Percentiles rank a stretch among this genome's conserved stretches.
phyloP scores from a whole-genome alignment of 495 filamentous ascomycete species.

The Talaromyces adpressus region DNA sequence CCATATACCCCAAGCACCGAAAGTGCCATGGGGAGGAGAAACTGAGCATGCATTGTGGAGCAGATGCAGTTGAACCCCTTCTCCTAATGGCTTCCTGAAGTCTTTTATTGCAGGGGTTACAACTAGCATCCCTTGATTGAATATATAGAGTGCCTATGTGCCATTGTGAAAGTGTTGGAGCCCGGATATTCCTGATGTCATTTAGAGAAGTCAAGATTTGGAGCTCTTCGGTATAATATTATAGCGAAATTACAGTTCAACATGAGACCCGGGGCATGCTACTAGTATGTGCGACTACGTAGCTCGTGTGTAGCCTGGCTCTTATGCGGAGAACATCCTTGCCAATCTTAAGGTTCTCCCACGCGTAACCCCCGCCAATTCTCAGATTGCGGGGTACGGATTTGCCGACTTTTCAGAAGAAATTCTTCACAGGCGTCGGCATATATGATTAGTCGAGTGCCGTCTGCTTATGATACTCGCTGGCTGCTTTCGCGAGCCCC shows the following conservation, averaged over 20 bases:
- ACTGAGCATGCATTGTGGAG: constrained; percentile 33
- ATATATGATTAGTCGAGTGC: neutral
- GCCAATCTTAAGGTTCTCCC: no score
- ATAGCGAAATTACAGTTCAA: no score
- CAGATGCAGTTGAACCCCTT: neutral
- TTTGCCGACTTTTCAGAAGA: no score
- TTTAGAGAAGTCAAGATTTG: no score
- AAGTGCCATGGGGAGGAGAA: constrained; percentile 58
- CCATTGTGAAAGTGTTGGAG: neutral
- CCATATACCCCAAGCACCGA: constrained; percentile 54
- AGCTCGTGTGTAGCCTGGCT: no score
- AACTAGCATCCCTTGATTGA: neutral
- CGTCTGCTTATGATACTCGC: neutral
- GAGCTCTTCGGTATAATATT: no score
- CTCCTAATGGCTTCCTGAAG: neutral
- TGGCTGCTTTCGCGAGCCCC: neutral
- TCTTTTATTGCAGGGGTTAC: neutral
- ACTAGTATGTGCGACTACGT: no score
- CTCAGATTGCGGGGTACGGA: neutral
- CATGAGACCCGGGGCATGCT: no score
- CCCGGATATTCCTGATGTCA: no score
- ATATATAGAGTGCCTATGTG: neutral
- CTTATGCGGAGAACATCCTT: no score
- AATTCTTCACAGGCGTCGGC: neutral
- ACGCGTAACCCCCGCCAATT: neutral